Percentiles rank a stretch among this genome's conserved stretches.
Conservation (phyloP, 176 grass and related monocot genomes). For the Oryza meyeriana region DNA sequence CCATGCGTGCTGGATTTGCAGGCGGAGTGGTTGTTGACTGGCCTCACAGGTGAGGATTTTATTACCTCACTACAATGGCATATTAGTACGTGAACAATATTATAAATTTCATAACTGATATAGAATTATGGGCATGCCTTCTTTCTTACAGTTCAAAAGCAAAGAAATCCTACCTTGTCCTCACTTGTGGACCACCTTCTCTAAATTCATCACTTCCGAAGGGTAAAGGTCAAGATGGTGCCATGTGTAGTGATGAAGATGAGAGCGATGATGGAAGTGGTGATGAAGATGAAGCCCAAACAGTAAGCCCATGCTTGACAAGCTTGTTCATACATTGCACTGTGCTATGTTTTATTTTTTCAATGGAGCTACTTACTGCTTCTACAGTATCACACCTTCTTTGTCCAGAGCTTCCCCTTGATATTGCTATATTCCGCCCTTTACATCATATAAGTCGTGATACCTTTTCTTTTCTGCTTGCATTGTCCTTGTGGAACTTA, state of each 20-base stretch:
- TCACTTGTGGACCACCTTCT: slow-evolving; percentile 81
- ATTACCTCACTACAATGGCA: background rate
- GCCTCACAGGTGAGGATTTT: slow-evolving; percentile 73
- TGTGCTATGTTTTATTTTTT: background rate
- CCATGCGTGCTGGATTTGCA: slow-evolving; percentile 96
- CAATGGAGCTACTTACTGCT: background rate
- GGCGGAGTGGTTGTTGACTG: slow-evolving; percentile 90
- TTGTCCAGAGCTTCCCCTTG: background rate
- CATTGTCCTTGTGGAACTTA: background rate
- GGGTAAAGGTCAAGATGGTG: slow-evolving; percentile 79
- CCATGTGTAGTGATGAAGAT: slow-evolving; percentile 73
- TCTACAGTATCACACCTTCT: background rate
- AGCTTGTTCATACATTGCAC: background rate
- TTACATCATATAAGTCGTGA: background rate
- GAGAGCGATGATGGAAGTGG: slow-evolving; percentile 34
- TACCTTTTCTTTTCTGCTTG: background rate
- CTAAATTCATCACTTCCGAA: slow-evolving; percentile 65
- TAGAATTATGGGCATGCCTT: slow-evolving; percentile 17
- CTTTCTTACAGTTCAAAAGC: slow-evolving; percentile 79
- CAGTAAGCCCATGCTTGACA: slow-evolving; percentile 41
- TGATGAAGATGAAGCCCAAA: slow-evolving; percentile 57
- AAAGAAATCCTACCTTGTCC: slow-evolving; percentile 94
- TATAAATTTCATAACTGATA: background rate
- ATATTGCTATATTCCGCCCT: background rate
- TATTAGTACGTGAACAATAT: background rate